Conservation (phyloP, 2,329 filamentous ascomycete genomes). For the Thielaviopsis musarum region DNA sequence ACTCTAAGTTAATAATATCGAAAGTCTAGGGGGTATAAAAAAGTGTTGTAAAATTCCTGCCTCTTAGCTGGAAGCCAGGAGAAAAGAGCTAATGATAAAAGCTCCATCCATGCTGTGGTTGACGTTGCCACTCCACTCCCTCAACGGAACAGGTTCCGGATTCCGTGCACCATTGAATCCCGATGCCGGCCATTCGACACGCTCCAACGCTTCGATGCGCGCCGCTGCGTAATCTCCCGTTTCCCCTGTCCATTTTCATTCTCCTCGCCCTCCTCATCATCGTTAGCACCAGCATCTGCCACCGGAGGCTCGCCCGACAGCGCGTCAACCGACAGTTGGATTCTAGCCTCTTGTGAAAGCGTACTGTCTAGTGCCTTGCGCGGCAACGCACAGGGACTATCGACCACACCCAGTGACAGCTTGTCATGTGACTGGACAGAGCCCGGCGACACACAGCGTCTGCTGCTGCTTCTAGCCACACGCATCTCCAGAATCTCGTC, state of each 20-base stretch:
- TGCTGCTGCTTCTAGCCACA: background rate
- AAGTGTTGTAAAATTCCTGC: too few species aligned
- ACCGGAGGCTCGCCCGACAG: background rate
- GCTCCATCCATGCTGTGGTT: background rate
- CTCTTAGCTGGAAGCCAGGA: too few species aligned
- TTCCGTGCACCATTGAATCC: constrained; percentile 8
- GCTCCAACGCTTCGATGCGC: constrained; percentile 9
- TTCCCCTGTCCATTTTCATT: background rate
- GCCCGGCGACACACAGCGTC: background rate
- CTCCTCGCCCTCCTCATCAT: background rate
- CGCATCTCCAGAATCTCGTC: constrained; percentile 10
- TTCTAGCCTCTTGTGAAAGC: constrained; percentile 1
- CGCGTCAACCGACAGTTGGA: background rate
- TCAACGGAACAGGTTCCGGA: constrained; percentile 10
- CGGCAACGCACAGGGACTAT: background rate
- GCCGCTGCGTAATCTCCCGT: background rate
- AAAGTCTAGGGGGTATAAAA: too few species aligned
- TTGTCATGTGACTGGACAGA: background rate
- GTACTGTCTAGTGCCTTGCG: constrained; percentile 4
- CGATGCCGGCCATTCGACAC: constrained; percentile 7
- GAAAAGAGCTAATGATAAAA: background rate
- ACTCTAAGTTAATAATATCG: too few species aligned
- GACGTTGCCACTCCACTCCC: background rate
- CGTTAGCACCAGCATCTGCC: background rate
- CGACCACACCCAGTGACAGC: background rate